Evolutionary conservation across 1,139 yeast species (phyloP).

Genomic region (Magnusiomyces fungicola): DNA sequence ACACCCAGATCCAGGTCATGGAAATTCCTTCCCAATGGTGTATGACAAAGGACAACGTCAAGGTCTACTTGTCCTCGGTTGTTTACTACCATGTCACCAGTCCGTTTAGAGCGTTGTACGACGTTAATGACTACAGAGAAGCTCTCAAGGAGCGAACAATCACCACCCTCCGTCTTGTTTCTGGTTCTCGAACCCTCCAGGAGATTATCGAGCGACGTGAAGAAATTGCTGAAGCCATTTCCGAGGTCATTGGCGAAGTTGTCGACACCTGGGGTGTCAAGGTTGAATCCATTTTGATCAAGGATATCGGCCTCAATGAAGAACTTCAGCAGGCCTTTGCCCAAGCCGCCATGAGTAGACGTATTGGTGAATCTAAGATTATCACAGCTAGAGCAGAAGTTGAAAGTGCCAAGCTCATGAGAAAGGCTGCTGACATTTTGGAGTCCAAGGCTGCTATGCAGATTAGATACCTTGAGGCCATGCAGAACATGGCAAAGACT

Average conservation of each 20-base stretch:
- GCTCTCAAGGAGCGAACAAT: slow-evolving; percentile 69
- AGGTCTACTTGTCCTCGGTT: slow-evolving; percentile 55
- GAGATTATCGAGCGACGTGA: slow-evolving; percentile 72
- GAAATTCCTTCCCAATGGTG: slow-evolving; percentile 64
- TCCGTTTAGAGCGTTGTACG: slow-evolving; percentile 61
- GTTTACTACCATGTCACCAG: slow-evolving; percentile 61
- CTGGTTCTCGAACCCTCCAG: slow-evolving; percentile 60
- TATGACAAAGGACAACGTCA: slow-evolving; percentile 65
- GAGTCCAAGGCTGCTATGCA: slow-evolving; percentile 77
- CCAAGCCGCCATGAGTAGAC: slow-evolving; percentile 69
- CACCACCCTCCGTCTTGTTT: slow-evolving; percentile 67
- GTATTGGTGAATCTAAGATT: slow-evolving; percentile 73
- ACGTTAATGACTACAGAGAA: slow-evolving; percentile 47
- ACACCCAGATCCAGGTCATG: slow-evolving; percentile 52
- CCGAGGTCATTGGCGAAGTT: slow-evolving; percentile 53
- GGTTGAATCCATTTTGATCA: slow-evolving; percentile 61
- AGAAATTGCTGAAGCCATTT: slow-evolving; percentile 62
- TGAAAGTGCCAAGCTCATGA: slow-evolving; percentile 68
- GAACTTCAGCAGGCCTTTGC: slow-evolving; percentile 57
- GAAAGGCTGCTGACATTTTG: slow-evolving; percentile 71
- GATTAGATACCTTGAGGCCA: slow-evolving; percentile 72
- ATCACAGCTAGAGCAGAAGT: slow-evolving; percentile 73
- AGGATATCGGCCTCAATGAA: slow-evolving; percentile 53
- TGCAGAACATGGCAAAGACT: slow-evolving; percentile 62
- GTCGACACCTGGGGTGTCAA: slow-evolving; percentile 69